Base-by-base conservation (phyloP, 345 rosid genomes). In the Salix dunnii region DNA sequence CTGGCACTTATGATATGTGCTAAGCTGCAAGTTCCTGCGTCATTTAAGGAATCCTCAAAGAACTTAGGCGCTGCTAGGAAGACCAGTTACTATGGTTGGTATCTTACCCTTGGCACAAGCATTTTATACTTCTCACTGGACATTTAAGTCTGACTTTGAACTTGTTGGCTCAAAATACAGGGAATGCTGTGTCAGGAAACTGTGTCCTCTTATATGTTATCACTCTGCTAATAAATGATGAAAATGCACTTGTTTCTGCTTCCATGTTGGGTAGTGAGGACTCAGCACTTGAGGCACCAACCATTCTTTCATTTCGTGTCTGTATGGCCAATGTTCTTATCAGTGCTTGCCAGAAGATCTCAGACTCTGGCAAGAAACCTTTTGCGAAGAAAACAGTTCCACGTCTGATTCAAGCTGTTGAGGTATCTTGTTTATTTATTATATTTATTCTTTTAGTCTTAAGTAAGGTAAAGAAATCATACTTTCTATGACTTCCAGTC, bases 301-400 rank as follows among this genome's bases (percentile, higher is more conserved):
- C 65, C 51, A 81, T 82, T 69, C 72, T 76, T 72, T 79, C 95
- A 35, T 91, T 89, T 64, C 92, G 91, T 74, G 82, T 90, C 62
- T 92, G 98, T 83, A 92, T 91, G 98, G 94, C 94, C 73, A 94
- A 94, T 82, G 92, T 89, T 74, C 91, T 94, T 70, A 90, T 94
- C 74, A 92, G 97, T 83, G 87, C 87, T 71, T 90, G 92, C 84
- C 95, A 94, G 84, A 92, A 94, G 83, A 78, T 90, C 58, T 81
- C 86, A 0, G 89, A 92, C 75, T 68, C 88, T 80, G 84, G 86
- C 53, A 90, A 87, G 88, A 84, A 84, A 72, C 58, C 21, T 43
- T 84, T 92, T 76, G 91, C 97, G 80, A 78, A 78, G 69, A 88
- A 68, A 69, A 75, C 86, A 64, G 79, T 94, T 76, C 92, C 87